Evolutionary conservation across 2,329 filamentous ascomycete species (phyloP), one percentile per base, ranked within the genome.

Genomic region (Piedraia hortae): DNA sequence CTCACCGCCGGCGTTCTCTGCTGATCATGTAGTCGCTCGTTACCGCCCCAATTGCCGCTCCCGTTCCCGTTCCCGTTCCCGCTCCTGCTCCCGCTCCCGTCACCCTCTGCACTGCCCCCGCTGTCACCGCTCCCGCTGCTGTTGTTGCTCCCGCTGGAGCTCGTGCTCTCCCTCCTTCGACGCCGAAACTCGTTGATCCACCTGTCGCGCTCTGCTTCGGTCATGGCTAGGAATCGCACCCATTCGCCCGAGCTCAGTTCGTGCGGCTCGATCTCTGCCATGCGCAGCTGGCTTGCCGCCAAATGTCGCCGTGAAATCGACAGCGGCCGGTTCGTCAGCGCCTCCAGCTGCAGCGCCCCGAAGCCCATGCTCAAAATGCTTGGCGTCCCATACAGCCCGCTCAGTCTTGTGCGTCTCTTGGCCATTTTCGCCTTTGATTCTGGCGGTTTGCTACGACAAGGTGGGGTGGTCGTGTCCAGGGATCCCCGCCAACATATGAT

Each of bases 311-410:
- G 38, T 10, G 38, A 36, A 24, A 42, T 41, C 10, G 38, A 41
- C 7, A 34, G 27, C 3, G 39, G 37, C 1, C 39, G 33, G 21
- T 42, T 41, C 4, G 38, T 39, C 24, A 39, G 24, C 4, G 38
- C 37, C 28, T 42, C 39, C 19, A 42, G 36, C 27, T 42, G 39
- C 3, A 42, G 28, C 6, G 35, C 37, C 6, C 39, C 39, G 21
- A 42, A 41, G 20, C 39, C 39, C 20, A 38, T 38, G 10, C 33
- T 41, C 19, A 38, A 32, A 26, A 42, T 41, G 12, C 32, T 29
- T 4, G 39, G 39, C 2, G 39, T 42, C 32, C 41, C 41, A 32
- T 39, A 42, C 36, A 42, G 39, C 4, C 37, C 38, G 17, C 36
- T 28, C 18, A 35, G 31, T 20, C 27, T 29, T 21, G 27, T 25